A percentile compares a stretch with the other conserved stretches of the same genome.
Conservation (phyloP, 257 asterid species). For the Asclepias syriaca region DNA sequence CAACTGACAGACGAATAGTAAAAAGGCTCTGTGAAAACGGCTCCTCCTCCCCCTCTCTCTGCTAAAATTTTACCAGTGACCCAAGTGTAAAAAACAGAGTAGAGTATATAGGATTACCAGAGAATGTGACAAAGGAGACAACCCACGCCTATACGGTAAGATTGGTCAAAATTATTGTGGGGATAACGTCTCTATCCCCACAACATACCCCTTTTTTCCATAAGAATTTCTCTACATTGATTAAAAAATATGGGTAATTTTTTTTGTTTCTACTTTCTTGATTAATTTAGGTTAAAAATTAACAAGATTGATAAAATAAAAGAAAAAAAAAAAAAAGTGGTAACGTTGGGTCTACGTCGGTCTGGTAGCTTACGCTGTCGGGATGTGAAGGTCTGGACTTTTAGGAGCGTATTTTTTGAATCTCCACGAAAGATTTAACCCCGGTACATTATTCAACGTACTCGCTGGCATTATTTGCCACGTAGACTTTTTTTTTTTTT, state of each 20-base stretch:
- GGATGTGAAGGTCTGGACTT: slow-evolving; percentile 23
- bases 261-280: too few species aligned
- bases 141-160: slow-evolving; percentile 15
- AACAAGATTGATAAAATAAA: too few species aligned
- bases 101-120: slow-evolving; percentile 24
- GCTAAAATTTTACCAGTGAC: slow-evolving; percentile 25
- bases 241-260: too few species aligned
- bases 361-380: slow-evolving; percentile 42
- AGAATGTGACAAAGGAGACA: slow-evolving; percentile 21
- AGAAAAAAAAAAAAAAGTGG: not conserved
- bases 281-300: too few species aligned
- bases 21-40: slow-evolving; percentile 54
- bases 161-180: slow-evolving; percentile 16
- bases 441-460: not conserved
- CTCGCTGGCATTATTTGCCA: not conserved
- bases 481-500: not conserved
- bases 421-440: not conserved
- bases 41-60: slow-evolving; percentile 28
- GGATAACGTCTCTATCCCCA: too few species aligned
- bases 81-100: slow-evolving; percentile 4
- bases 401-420: slow-evolving; percentile 31
- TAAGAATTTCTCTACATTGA: too few species aligned
- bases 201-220: too few species aligned
- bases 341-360: slow-evolving; percentile 57
- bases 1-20: slow-evolving; percentile 21